Conservation (phyloP, 2,329 filamentous ascomycete genomes). For the Pseudogymnoascus sp. region DNA sequence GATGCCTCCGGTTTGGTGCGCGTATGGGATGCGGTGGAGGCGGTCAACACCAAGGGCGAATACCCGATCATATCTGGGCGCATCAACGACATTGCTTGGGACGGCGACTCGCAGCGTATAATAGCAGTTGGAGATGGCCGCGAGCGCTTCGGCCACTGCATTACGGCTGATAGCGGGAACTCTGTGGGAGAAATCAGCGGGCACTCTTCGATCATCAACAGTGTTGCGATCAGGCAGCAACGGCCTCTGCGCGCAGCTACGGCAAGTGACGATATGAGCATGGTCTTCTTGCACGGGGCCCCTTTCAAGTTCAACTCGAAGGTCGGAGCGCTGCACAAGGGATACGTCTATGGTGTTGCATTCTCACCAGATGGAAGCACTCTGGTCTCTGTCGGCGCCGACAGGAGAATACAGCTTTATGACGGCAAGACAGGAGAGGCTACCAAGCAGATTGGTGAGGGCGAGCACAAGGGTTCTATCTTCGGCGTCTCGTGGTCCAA, state of each 20-base stretch:
- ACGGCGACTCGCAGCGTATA: slow-evolving; percentile 90
- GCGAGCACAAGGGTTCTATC: slow-evolving; percentile 85
- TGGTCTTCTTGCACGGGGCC: slow-evolving; percentile 88
- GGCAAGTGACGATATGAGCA: slow-evolving; percentile 77
- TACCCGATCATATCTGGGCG: slow-evolving; percentile 90
- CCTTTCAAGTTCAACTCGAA: slow-evolving; percentile 96
- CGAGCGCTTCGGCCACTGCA: slow-evolving; percentile 86
- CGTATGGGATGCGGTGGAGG: slow-evolving; percentile 88
- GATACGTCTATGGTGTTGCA: slow-evolving; percentile 78
- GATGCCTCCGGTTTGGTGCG: slow-evolving; percentile 77
- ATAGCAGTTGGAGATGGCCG: slow-evolving; percentile 95
- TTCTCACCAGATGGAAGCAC: slow-evolving; percentile 82
- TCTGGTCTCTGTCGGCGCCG: slow-evolving; percentile 85
- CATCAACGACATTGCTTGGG: slow-evolving; percentile 96
- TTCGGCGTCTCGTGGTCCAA: slow-evolving; percentile 85
- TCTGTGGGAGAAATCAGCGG: slow-evolving; percentile 90
- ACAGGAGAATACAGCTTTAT: slow-evolving; percentile 86
- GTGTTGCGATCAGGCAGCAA: slow-evolving; percentile 81
- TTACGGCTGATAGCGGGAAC: slow-evolving; percentile 93
- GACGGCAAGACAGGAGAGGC: slow-evolving; percentile 92
- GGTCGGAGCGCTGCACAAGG: slow-evolving; percentile 68
- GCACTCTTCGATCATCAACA: slow-evolving; percentile 84
- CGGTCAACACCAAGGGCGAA: slow-evolving; percentile 77
- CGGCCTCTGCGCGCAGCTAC: slow-evolving; percentile 87
- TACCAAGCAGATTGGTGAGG: slow-evolving; percentile 67